phyloP scores from a whole-genome alignment of 140 eudicot genomes.

The Flaveria floridana region DNA sequence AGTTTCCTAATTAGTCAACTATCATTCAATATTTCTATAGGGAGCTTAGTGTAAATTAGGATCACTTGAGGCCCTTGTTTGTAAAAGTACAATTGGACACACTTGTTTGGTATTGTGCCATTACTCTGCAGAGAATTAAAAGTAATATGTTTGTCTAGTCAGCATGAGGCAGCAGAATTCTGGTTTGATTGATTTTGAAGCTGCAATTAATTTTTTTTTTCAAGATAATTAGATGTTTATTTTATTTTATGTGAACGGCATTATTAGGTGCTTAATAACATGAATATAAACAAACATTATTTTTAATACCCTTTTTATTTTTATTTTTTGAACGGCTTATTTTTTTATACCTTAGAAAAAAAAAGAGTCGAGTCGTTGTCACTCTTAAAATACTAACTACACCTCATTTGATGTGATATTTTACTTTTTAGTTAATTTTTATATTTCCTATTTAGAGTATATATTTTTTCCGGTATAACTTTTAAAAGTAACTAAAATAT shows the following conservation, averaged over 20 bases:
- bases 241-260: too few relatives aligned
- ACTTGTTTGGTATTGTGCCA: slow-evolving; percentile 27
- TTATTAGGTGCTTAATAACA: background rate
- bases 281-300: background rate
- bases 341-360: background rate
- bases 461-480: too few relatives aligned
- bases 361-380: background rate
- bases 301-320: too few relatives aligned
- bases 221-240: too few relatives aligned
- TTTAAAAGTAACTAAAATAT: too few relatives aligned
- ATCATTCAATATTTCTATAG: background rate
- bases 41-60: background rate
- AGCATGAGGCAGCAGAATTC: slow-evolving; percentile 31
- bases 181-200: slow-evolving; percentile 23
- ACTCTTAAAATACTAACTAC: background rate
- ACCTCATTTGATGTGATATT: background rate
- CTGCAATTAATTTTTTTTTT: background rate
- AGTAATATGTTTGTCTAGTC: slow-evolving; percentile 25
- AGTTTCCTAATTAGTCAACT: slow-evolving; percentile 2
- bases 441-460: background rate
- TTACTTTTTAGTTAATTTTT: too few relatives aligned
- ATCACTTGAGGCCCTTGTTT: slow-evolving; percentile 21
- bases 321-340: too few relatives aligned
- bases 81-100: slow-evolving; percentile 4
- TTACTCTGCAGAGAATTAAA: slow-evolving; percentile 22